Conservation (phyloP, 2,329 filamentous ascomycete genomes). For the Gaeumannomyces sp. region DNA sequence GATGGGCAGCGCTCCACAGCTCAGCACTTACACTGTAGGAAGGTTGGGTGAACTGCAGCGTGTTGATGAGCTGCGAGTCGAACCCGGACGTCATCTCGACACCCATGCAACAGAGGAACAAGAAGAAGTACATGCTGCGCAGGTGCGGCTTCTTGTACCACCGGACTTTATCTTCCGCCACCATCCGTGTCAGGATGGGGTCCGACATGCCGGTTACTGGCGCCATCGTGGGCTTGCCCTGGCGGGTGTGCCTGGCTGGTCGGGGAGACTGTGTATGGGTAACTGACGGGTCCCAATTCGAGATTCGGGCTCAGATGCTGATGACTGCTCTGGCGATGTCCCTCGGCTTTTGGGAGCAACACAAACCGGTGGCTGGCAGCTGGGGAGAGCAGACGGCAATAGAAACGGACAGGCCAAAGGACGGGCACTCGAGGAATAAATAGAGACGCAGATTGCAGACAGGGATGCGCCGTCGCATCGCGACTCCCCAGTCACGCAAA, state of each 20-base stretch:
- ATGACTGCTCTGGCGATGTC: background rate
- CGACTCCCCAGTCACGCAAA: background rate
- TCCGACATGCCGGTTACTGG: conserved; percentile 9
- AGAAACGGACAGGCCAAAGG: background rate
- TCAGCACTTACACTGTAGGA: conserved; percentile 26
- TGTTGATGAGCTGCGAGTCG: conserved; percentile 20
- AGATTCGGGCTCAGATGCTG: too few species aligned
- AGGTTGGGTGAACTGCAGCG: conserved; percentile 26
- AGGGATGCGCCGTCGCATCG: too few species aligned
- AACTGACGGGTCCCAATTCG: too few species aligned
- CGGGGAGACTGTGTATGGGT: background rate
- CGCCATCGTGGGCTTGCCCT: conserved; percentile 5
- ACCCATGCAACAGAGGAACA: conserved; percentile 31
- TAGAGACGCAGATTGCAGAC: background rate
- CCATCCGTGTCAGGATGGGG: conserved; percentile 31
- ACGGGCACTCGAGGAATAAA: background rate
- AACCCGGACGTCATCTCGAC: conserved; percentile 18
- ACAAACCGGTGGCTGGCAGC: background rate
- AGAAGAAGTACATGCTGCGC: conserved; percentile 28
- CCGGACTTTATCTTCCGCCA: conserved; percentile 14
- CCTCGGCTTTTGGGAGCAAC: background rate
- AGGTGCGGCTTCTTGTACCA: conserved; percentile 20
- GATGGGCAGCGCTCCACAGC: too few species aligned
- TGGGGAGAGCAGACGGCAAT: background rate
- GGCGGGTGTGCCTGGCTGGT: conserved; percentile 23